Conservation (phyloP, 305 asterid species). For the Fraxinus albicans region DNA sequence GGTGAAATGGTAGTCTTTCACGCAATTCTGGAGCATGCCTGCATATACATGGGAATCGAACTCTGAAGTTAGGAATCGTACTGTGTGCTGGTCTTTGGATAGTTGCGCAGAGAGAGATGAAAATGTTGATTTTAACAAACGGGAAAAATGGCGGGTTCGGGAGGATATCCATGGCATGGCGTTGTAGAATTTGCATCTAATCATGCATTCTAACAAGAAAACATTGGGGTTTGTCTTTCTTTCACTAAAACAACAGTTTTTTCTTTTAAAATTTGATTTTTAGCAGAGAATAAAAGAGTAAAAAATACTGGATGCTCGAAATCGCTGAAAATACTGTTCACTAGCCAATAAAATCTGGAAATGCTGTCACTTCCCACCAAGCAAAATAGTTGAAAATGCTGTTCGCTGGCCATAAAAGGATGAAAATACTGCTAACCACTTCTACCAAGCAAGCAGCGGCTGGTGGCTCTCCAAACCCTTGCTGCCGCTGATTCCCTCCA, state of each 20-base stretch:
- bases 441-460: neutral
- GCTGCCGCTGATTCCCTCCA: neutral
- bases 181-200: neutral
- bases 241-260: neutral
- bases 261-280: neutral
- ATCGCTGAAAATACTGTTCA: neutral
- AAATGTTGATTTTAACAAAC: neutral
- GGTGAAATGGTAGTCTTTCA: constrained; percentile 12
- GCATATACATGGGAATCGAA: constrained; percentile 37
- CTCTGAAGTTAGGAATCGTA: neutral
- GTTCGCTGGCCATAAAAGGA: neutral
- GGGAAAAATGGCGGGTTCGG: neutral
- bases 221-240: too few species aligned
- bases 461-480: neutral
- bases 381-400: neutral
- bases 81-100: neutral
- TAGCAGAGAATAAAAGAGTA: neutral
- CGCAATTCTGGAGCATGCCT: constrained; percentile 30
- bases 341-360: neutral
- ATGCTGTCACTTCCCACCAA: neutral
- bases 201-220: too few species aligned
- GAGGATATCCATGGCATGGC: constrained; percentile 21
- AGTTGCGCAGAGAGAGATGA: constrained; percentile 18
- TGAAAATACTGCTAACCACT: neutral
- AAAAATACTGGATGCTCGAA: neutral